Evolutionary conservation across 2,329 filamentous ascomycete species (phyloP).

Genomic region (Nemania sp.): DNA sequence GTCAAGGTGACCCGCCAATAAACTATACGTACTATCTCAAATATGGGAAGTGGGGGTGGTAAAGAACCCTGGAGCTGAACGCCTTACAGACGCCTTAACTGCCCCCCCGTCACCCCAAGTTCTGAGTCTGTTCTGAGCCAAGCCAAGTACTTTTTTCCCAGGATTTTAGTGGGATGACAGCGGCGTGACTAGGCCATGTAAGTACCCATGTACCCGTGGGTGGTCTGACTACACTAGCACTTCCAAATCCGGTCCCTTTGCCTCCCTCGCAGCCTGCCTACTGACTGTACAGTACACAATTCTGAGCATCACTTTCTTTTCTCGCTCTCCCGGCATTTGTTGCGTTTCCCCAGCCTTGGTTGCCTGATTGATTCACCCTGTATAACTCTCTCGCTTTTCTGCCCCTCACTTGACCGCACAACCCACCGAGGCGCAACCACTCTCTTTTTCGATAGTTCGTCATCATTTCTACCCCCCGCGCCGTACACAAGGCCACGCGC

Average conservation of each 20-base stretch:
- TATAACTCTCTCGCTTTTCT: conserved; percentile 11
- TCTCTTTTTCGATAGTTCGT: conserved; percentile 30
- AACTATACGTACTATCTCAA: background rate
- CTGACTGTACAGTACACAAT: background rate
- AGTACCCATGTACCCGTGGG: background rate
- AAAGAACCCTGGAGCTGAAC: conserved; percentile 4
- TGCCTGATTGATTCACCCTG: conserved; percentile 19
- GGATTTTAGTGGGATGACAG: no score
- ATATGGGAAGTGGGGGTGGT: conserved; percentile 9
- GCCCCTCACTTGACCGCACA: conserved; percentile 11
- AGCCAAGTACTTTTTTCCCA: no score
- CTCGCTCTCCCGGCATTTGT: conserved; percentile 20
- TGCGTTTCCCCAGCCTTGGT: conserved; percentile 26
- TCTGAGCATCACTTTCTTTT: conserved; percentile 33
- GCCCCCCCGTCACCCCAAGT: no score
- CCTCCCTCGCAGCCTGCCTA: conserved; percentile 15
- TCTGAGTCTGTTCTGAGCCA: no score
- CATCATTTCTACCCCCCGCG: conserved; percentile 22
- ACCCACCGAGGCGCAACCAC: conserved; percentile 30
- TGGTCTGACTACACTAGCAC: conserved; percentile 10
- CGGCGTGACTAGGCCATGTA: no score
- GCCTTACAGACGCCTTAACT: no score
- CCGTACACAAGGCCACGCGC: background rate
- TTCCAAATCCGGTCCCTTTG: conserved; percentile 27
- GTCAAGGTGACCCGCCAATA: background rate